These are phyloP conservation scores for Castanopsis chinensis DNA, from an alignment of 306 rosid genomes.

Conservation along the genomic window DNA sequence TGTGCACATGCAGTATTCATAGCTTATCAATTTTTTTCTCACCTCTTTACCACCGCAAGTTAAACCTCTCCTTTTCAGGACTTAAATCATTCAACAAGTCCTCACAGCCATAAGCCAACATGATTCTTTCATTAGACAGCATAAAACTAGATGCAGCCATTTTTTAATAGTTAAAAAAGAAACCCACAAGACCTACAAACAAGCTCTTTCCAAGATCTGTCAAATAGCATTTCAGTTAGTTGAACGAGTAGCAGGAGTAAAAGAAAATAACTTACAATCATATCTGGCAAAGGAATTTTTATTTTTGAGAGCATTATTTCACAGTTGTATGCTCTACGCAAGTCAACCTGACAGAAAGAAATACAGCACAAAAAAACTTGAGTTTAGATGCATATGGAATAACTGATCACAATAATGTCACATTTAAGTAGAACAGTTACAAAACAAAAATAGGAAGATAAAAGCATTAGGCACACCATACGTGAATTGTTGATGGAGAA, in stretches of 20 bases:
- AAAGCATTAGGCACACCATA: neutral
- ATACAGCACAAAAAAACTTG: slow-evolving; percentile 1
- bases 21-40: no score
- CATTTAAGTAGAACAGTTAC: neutral
- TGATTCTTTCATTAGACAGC: no score
- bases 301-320: slow-evolving; percentile 66
- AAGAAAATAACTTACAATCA: slow-evolving; percentile 48
- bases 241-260: neutral
- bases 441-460: neutral
- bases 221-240: neutral
- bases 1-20: no score
- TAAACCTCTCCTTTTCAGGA: no score
- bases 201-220: neutral
- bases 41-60: no score
- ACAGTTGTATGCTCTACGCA: slow-evolving; percentile 63
- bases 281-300: slow-evolving; percentile 55
- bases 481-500: neutral
- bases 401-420: neutral
- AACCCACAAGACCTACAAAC: neutral
- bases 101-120: no score
- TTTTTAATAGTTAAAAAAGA: neutral
- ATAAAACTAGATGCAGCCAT: no score
- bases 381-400: neutral
- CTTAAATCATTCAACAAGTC: no score
- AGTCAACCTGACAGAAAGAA: slow-evolving; percentile 45